Percentiles rank a stretch among this genome's conserved stretches.
phyloP scores from a whole-genome alignment of 768 basidiomycete genomes.

The Boletus subparvulus region DNA sequence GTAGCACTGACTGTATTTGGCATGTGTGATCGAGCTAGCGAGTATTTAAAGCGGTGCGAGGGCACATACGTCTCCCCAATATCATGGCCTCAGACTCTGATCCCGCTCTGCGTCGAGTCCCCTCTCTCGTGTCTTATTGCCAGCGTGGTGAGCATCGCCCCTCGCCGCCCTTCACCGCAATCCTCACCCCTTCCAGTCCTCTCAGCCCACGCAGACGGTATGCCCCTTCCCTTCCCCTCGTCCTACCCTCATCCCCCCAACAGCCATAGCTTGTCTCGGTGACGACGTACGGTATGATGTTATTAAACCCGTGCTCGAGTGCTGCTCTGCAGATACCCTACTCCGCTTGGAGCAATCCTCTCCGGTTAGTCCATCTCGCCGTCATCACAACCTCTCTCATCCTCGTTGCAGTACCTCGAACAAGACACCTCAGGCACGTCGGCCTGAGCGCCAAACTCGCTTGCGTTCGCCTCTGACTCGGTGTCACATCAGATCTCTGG shows the following conservation, averaged over 20 bases:
- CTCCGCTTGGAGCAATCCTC: conserved; percentile 65
- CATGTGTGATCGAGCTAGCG: conserved; percentile 4
- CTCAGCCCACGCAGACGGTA: conserved; percentile 59
- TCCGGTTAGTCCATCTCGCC: conserved; percentile 50
- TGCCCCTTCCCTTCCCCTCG: conserved; percentile 20
- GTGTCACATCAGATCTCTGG: conserved; percentile 61
- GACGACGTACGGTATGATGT: conserved; percentile 59
- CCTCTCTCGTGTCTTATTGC: conserved; percentile 65
- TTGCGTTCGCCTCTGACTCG: conserved; percentile 4
- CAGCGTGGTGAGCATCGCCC: conserved; percentile 58
- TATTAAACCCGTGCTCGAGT: conserved; percentile 71
- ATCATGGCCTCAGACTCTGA: conserved; percentile 37
- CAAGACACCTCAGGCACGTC: conserved; percentile 54
- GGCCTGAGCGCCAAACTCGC: background rate
- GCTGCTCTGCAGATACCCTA: conserved; percentile 70
- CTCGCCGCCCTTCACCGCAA: background rate
- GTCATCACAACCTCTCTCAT: conserved; percentile 15
- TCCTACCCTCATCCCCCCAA: conserved; percentile 4
- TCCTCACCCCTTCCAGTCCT: conserved; percentile 46
- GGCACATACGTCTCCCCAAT: background rate
- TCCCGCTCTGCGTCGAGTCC: conserved; percentile 43
- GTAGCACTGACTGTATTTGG: conserved; percentile 17
- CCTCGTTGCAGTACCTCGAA: conserved; percentile 46
- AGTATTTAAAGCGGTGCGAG: conserved; percentile 17
- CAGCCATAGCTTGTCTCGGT: conserved; percentile 67